phyloP scores from a whole-genome alignment of 768 basidiomycete species.

The Auricularia sp. region DNA sequence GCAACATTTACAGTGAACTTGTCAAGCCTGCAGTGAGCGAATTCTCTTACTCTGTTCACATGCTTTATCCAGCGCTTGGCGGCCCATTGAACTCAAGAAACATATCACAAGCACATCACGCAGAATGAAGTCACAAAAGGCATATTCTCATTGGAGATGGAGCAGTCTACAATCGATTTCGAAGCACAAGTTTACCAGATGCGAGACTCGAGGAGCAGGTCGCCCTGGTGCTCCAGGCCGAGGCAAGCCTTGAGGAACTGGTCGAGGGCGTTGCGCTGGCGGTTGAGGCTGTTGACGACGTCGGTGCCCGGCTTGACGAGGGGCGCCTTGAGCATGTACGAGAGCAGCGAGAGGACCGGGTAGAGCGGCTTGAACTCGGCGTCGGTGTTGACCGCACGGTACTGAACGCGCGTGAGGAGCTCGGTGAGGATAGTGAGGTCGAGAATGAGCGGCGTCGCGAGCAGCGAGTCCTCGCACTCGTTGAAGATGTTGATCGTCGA shows the following conservation, averaged over 20 bases:
- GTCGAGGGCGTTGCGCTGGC: constrained; percentile 92
- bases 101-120: too few relatives aligned
- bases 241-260: constrained; percentile 90
- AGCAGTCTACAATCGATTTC: too few relatives aligned
- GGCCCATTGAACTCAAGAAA: too few relatives aligned
- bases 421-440: constrained; percentile 90
- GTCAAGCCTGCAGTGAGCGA: too few relatives aligned
- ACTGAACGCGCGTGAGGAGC: constrained; percentile 85
- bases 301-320: constrained; percentile 89
- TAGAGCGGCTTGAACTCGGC: constrained; percentile 75
- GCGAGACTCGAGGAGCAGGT: constrained; percentile 78
- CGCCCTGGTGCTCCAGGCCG: constrained; percentile 72
- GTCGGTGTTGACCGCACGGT: constrained; percentile 44
- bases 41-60: too few relatives aligned
- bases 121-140: too few relatives aligned
- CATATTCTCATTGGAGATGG: too few relatives aligned
- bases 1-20: too few relatives aligned
- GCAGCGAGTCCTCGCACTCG: constrained; percentile 94
- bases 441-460: constrained; percentile 92
- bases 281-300: constrained; percentile 89
- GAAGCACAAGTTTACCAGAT: constrained; percentile 54
- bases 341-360: constrained; percentile 83
- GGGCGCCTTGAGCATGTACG: constrained; percentile 98
- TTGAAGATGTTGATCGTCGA: constrained; percentile 96
- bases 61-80: too few relatives aligned